phyloP scores from a whole-genome alignment of 2,329 filamentous ascomycete genomes.

The Colletotrichum kahawae region DNA sequence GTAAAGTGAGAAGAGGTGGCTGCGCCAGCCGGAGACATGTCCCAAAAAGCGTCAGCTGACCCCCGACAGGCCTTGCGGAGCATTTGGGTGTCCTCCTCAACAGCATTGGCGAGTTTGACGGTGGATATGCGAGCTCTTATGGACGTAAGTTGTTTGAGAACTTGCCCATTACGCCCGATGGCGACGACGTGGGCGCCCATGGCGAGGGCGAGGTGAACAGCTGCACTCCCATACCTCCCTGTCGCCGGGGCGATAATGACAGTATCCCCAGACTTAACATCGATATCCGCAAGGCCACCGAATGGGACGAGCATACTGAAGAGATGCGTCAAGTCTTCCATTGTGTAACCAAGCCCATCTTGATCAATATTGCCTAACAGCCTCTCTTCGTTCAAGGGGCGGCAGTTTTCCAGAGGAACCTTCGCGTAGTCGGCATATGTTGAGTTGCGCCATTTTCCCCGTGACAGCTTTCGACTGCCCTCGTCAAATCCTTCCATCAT shows the following conservation, averaged over 20 bases:
- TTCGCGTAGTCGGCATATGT: slow-evolving; percentile 31
- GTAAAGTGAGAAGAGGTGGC: neutral
- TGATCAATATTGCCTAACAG: neutral
- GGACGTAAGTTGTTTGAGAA: slow-evolving; percentile 34
- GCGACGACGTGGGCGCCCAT: slow-evolving; percentile 59
- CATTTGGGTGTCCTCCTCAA: slow-evolving; percentile 36
- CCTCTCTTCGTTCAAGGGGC: slow-evolving; percentile 34
- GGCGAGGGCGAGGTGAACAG: slow-evolving; percentile 51
- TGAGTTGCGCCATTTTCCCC: slow-evolving; percentile 34
- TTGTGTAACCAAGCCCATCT: slow-evolving; percentile 40
- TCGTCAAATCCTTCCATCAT: slow-evolving; percentile 30
- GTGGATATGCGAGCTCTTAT: slow-evolving; percentile 33
- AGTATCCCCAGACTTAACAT: slow-evolving; percentile 49
- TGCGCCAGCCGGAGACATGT: neutral
- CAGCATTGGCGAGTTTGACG: slow-evolving; percentile 44
- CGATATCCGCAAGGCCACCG: slow-evolving; percentile 47
- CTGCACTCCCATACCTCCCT: slow-evolving; percentile 52
- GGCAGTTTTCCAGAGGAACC: slow-evolving; percentile 38
- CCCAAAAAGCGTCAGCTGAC: neutral
- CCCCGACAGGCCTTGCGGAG: neutral
- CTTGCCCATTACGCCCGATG: slow-evolving; percentile 46
- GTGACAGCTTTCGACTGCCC: slow-evolving; percentile 27
- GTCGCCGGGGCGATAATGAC: slow-evolving; percentile 57
- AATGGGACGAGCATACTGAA: slow-evolving; percentile 43
- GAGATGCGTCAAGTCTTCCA: slow-evolving; percentile 44